Percentiles rank a stretch among this genome's conserved stretches.
These are phyloP conservation scores for Cutaneotrichosporon curvatum DNA, from an alignment of 1,284 basidiomycete species.

Conservation along the genomic window DNA sequence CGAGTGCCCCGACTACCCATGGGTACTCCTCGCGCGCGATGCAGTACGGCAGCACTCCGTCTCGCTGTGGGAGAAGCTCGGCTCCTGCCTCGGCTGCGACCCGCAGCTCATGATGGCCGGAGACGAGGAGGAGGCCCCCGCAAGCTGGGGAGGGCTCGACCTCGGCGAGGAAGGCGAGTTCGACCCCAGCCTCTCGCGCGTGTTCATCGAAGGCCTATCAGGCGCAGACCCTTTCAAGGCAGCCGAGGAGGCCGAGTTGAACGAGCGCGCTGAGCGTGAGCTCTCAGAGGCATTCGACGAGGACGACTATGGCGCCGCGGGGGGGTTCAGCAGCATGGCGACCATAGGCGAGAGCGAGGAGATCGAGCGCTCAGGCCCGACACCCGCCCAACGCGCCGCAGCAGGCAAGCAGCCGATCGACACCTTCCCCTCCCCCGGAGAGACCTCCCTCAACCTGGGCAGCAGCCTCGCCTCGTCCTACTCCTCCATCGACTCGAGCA, in stretches of 20 bases:
- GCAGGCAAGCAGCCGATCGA: background rate
- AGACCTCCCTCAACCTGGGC: background rate
- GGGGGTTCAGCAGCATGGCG: constrained; percentile 9
- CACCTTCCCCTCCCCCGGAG: background rate
- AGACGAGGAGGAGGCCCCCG: constrained; percentile 34
- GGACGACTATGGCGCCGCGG: constrained; percentile 4
- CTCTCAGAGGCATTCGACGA: constrained; percentile 28
- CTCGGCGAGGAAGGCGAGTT: constrained; percentile 36
- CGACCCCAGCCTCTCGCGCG: constrained; percentile 26
- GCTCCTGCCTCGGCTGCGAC: constrained; percentile 43
- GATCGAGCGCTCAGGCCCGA: background rate
- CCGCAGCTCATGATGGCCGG: constrained; percentile 41
- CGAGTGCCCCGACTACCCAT: constrained; percentile 40
- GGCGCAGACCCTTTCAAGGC: constrained; percentile 19
- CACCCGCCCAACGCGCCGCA: background rate
- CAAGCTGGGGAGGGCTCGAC: constrained; percentile 37
- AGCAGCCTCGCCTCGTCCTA: background rate
- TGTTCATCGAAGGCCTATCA: constrained; percentile 39
- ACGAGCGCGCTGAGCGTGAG: constrained; percentile 17
- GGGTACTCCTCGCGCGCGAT: constrained; percentile 36
- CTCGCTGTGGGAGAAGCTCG: constrained; percentile 43
- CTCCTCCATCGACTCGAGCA: background rate
- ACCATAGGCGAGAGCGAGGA: constrained; percentile 25
- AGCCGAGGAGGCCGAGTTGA: constrained; percentile 15
- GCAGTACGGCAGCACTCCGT: constrained; percentile 33